These are phyloP conservation scores for Euphorbia peplus DNA, from an alignment of 345 rosid species.

Conservation along the genomic window DNA sequence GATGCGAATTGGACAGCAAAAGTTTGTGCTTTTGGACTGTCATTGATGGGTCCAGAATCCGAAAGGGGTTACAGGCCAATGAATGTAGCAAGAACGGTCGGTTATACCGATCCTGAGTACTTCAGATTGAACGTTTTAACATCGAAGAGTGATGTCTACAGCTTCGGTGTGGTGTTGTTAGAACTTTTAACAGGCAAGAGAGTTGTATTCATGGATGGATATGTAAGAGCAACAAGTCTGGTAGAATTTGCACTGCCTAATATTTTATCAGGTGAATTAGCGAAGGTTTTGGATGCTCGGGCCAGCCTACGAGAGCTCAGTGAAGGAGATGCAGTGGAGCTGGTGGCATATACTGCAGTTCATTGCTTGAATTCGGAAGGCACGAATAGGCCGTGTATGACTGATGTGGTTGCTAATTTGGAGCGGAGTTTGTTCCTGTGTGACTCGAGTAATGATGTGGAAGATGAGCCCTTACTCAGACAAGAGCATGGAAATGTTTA, in stretches of 20 bases:
- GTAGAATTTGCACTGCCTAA: constrained; percentile 69
- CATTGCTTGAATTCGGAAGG: not conserved
- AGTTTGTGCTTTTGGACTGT: constrained; percentile 80
- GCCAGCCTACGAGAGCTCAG: not conserved
- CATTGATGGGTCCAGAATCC: constrained; percentile 54
- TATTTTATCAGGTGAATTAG: constrained; percentile 23
- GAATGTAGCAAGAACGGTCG: constrained; percentile 76
- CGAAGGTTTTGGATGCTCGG: not conserved
- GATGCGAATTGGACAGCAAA: constrained; percentile 69
- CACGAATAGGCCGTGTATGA: not conserved
- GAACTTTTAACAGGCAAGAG: constrained; percentile 75
- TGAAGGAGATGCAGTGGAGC: not conserved
- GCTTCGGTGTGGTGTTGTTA: constrained; percentile 73
- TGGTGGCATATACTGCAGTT: not conserved
- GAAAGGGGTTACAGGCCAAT: constrained; percentile 36
- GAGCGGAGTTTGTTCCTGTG: not conserved
- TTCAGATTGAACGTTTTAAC: constrained; percentile 64
- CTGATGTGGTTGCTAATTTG: not conserved
- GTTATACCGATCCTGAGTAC: constrained; percentile 84
- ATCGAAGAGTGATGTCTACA: constrained; percentile 78
- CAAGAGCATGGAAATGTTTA: no score
- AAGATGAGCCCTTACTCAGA: no score
- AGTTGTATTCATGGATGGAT: constrained; percentile 55
- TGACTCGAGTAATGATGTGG: no score
- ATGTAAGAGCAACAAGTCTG: constrained; percentile 49